Percentiles rank a stretch among this genome's conserved stretches.
These are phyloP conservation scores for Yamadazyma triangularis DNA, from an alignment of 1,139 yeast species.

Conservation along the genomic window DNA sequence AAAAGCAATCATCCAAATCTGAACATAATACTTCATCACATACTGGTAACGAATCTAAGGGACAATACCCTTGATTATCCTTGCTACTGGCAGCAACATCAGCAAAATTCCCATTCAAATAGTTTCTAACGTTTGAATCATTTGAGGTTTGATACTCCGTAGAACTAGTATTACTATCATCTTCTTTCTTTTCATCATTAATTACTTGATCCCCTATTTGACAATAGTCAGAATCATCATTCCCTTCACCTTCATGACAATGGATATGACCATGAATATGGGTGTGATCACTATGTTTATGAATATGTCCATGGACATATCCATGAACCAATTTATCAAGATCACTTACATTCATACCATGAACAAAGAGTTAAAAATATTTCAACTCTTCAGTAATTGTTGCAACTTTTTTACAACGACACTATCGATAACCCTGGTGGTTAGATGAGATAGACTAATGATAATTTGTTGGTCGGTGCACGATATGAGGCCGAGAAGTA, in stretches of 20 bases:
- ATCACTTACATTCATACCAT: background rate
- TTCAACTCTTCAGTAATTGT: too few species aligned
- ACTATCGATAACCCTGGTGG: background rate
- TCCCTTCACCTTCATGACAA: constrained; percentile 28
- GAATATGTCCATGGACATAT: constrained; percentile 65
- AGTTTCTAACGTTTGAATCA: constrained; percentile 60
- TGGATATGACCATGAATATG: constrained; percentile 71
- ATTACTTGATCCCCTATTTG: background rate
- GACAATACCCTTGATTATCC: constrained; percentile 7
- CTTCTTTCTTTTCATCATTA: background rate
- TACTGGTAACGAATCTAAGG: constrained; percentile 24
- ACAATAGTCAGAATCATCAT: constrained; percentile 10
- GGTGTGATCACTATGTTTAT: constrained; percentile 58
- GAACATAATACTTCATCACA: constrained; percentile 44
- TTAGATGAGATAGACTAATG: too few species aligned
- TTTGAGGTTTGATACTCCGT: background rate
- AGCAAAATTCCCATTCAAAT: constrained; percentile 7
- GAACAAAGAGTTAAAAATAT: background rate
- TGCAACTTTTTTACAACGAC: background rate
- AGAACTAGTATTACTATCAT: background rate
- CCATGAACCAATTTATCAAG: constrained; percentile 36
- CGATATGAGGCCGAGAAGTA: too few species aligned
- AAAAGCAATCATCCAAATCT: constrained; percentile 44
- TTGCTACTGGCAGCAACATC: too few species aligned
- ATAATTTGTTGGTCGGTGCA: too few species aligned